Evolutionary conservation across 805 yeast species (phyloP), one percentile per base, ranked within the genome.

Genomic region (Nakazawaea pomicola): DNA sequence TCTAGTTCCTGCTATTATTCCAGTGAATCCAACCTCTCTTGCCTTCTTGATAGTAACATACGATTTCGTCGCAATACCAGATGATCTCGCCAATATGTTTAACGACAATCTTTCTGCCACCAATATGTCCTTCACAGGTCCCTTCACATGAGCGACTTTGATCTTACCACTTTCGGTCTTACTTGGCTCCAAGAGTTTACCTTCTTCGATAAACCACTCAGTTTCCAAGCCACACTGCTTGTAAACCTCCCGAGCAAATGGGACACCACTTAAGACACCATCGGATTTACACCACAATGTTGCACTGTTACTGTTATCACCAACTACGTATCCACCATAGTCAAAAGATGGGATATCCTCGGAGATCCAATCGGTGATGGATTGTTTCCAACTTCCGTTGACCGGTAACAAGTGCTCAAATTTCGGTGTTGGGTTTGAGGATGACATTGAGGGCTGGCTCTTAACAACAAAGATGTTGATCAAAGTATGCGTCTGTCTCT

Each of bases 291-390:
- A 84, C 62, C 75, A 83, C 32, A 90, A 66, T 2, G 86, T 78
- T 2, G 95, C 97, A 3, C 78, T 67, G 53, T 86, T 83, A 3
- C 51, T 50, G 33, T 72, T 80, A 40, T 73, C 72, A 10, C 98
- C 97, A n/a, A 91, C 98, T 2, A 91, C 98, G 53, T 66, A 87
- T 2, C 96, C 98, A 25, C 98, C 98, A 53, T 81, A 84, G 59
- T 90, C 98, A 53, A 91, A 91, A 0, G 95, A 78, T 1, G 98
- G 97, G 12, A 85, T 91, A 53, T 90, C 98, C 55, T 90, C 98
- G 4, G 75, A 67, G 11, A 90, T 66, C 81, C 87, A 90, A 33
- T 65, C 69, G 8, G 88, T 77, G 46, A 91, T 77, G 46, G 80
- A 81, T 38, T 74, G 75, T 56, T 80, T 88, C 98, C 98, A 91